A percentile compares a stretch with the other conserved stretches of the same genome.
These are phyloP conservation scores for Cyclotella sp. DNA, from an alignment of 108 stramenopile species.

Conservation along the genomic window DNA sequence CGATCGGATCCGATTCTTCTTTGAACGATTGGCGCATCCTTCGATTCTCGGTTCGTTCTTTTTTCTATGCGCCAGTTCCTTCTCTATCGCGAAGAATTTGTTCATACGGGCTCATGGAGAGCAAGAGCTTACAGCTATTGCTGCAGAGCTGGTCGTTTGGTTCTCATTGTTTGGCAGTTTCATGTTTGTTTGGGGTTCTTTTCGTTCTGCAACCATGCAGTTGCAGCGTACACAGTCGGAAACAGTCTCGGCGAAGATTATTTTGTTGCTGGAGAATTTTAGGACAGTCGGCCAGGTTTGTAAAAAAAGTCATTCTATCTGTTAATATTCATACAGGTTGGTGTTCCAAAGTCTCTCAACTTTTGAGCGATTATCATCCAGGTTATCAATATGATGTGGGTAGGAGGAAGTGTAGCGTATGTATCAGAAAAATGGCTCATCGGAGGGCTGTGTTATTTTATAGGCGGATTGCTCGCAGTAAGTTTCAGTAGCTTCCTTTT, in stretches of 20 bases:
- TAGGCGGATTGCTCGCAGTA: conserved; percentile 26
- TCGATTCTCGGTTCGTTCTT: conserved; percentile 7
- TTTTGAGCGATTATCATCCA: background rate
- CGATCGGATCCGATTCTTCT: conserved; percentile 4
- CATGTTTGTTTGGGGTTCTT: conserved; percentile 15
- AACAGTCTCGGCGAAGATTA: background rate
- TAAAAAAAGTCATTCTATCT: background rate
- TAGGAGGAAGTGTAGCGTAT: conserved; percentile 21
- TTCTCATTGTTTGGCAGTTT: conserved; percentile 8
- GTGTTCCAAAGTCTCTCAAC: background rate
- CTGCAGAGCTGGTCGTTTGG: background rate
- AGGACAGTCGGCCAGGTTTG: conserved; percentile 8
- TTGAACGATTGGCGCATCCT: background rate
- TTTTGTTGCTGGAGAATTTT: background rate
- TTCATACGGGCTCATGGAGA: conserved; percentile 13
- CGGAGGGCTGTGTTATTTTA: conserved; percentile 21
- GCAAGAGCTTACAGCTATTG: conserved; percentile 1
- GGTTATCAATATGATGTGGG: conserved; percentile 18
- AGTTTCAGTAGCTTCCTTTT: background rate
- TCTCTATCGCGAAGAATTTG: conserved; percentile 23
- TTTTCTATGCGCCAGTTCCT: conserved; percentile 17
- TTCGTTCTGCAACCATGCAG: background rate
- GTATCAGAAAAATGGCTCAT: conserved; percentile 3
- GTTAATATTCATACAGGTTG: background rate
- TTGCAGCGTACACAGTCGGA: background rate